These are phyloP conservation scores for Akanthomyces lecanii DNA, from an alignment of 2,329 filamentous ascomycete species.

Conservation along the genomic window DNA sequence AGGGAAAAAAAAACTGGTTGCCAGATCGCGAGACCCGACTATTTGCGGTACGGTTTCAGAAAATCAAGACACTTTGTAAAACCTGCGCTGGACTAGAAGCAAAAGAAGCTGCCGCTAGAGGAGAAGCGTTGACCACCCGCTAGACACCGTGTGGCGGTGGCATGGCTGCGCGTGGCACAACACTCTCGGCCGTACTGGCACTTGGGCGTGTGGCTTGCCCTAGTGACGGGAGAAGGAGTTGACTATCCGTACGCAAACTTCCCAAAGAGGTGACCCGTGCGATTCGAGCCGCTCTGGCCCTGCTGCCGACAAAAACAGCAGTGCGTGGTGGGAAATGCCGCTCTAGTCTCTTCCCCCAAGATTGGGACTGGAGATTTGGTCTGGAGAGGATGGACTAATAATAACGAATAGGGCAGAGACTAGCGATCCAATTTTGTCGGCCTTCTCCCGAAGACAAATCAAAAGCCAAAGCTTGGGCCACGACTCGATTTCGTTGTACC, in stretches of 20 bases:
- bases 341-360: neutral
- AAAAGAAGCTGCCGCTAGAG: neutral
- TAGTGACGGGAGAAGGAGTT: neutral
- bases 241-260: neutral
- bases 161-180: neutral
- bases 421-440: neutral
- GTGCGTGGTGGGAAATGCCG: neutral
- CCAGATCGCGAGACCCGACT: neutral
- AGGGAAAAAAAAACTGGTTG: neutral
- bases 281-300: neutral
- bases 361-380: neutral
- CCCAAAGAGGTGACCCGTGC: slow-evolving; percentile 1
- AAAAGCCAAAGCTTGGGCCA: neutral
- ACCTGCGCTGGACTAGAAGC: neutral
- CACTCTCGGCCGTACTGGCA: neutral
- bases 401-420: neutral
- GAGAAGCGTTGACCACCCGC: slow-evolving; percentile 6
- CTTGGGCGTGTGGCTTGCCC: neutral
- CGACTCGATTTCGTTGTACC: neutral
- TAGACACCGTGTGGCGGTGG: neutral
- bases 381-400: neutral
- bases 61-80: neutral
- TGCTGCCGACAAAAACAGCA: neutral
- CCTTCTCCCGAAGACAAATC: neutral
- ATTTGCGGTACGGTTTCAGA: neutral